Evolutionary conservation across 306 rosid genomes (phyloP), one percentile per base, ranked within the genome.

Genomic region (Spatholobus suberectus): DNA sequence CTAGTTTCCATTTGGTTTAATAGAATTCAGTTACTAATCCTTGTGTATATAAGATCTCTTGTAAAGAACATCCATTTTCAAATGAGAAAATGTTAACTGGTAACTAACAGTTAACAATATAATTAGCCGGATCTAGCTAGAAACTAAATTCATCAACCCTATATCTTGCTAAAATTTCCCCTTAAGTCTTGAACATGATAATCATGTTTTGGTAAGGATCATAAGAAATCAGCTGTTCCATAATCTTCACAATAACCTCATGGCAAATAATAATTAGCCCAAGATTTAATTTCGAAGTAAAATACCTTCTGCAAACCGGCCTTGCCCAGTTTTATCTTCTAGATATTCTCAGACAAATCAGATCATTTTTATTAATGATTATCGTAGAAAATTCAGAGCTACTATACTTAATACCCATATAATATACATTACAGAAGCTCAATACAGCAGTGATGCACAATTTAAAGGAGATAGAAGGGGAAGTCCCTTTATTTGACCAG

Each of bases 401-500:
- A 52, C 37, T 65, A 18, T 2, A 15, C 67, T 41, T 18, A 73
- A 72, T 38, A 27, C 44, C 76, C 76, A n/a, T 37, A 84, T 40
- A 41, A 73, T 65, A 73, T 52, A 78, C 41, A 62, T 38, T 57
- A 21, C 14, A 73, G 52, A 70, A 83, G 47, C 73, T 70, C 37
- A 81, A 34, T 18, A 51, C 34, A 52, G 47, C 34, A n/a, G 38
- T 46, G 26, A 47, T 5, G 49, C 7, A 73, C 13, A 57, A 9
- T 57, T 75, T 0, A 23, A 40, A 70, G 21, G 6, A 58, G 40
- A 40, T 8, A 41, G 58, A 26, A 67, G 43, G 21, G 23, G 46
- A 85, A 72, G 73, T 43, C 23, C 80, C 57, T 58, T 71, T 38
- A 47, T 73, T 84, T 15, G 75, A 84, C 23, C 72, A 84, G 32